Evolutionary conservation across 345 rosid species (phyloP), one percentile per base, ranked within the genome.

Genomic region (Hirschfeldia incana): DNA sequence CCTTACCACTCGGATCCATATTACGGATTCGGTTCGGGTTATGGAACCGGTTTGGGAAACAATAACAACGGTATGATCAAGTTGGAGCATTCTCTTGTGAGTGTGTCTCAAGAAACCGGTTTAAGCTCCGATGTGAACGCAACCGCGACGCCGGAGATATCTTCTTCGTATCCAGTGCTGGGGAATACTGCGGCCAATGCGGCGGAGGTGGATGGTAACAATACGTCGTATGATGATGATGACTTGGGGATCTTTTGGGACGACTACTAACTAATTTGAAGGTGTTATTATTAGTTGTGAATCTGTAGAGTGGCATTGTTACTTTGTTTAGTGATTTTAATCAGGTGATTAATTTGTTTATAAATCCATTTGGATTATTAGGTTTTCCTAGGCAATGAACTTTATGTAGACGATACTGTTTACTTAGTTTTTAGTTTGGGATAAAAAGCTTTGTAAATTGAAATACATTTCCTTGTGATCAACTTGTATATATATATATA

Each of bases 81-180:
- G 65, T 15, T 71, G 69, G 83, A 81, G 57, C 8, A 81, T 76
- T 66, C 80, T 70, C 58, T 84, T 46, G 72, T 83, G 59, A 84
- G 83, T 77, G 84, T 70, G 32, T 87, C 97, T 11, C 95, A 87
- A 59, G 95, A 89, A 44, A 85, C 91, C 1, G 87, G 84, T 49
- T 69, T 87, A 16, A 81, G 85, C 6, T 67, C 83, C 5, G 95
- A 87, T 8, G 37, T 87, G 55, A 87, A 85, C 82, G 61, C 86
- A 10, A 67, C 63, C 3, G 78, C 81, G 0, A 81, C 81, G 12
- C 78, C 81, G 8, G 95, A 86, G 74, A 89, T 90, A 66, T 87
- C 91, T 67, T 81, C 91, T 72, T 81, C 84, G 12, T 42, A 75
- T 70, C 79, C 72, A 8, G 1, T 13, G 44, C 67, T 61, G 78